phyloP scores from a whole-genome alignment of 768 basidiomycete species.

The Trametes gibbosa region DNA sequence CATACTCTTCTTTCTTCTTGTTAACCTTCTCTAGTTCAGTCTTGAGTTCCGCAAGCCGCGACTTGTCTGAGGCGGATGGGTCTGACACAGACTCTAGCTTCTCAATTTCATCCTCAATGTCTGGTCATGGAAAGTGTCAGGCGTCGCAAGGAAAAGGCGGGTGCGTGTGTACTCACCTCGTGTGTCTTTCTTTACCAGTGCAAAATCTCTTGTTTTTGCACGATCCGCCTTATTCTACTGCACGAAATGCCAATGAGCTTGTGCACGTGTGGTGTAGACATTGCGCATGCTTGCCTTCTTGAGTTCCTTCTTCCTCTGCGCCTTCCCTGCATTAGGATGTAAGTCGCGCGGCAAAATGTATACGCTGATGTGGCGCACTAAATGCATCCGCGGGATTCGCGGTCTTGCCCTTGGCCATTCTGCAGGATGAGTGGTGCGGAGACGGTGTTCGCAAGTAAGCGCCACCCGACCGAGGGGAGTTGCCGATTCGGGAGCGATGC shows the following conservation, averaged over 20 bases:
- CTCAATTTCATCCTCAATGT: conserved; percentile 78
- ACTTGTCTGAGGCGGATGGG: conserved; percentile 49
- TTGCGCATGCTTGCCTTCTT: conserved; percentile 67
- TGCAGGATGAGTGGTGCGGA: neutral
- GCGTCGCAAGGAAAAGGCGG: neutral
- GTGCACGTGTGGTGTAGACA: neutral
- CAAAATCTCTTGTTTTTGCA: conserved; percentile 78
- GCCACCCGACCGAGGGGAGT: neutral
- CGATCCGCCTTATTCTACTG: conserved; percentile 91
- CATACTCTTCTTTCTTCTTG: conserved; percentile 88
- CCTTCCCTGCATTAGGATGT: conserved; percentile 63
- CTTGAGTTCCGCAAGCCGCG: conserved; percentile 70
- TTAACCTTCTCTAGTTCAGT: conserved; percentile 76
- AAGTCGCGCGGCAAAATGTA: neutral
- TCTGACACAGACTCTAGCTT: conserved; percentile 53
- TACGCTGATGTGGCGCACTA: conserved; percentile 48
- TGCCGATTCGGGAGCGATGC: conserved; percentile 20
- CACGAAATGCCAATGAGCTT: conserved; percentile 22
- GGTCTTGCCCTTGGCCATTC: conserved; percentile 83
- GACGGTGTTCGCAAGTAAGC: neutral
- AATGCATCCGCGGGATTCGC: conserved; percentile 93
- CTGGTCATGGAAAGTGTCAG: conserved; percentile 38
- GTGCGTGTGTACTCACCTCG: conserved; percentile 47
- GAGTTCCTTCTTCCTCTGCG: conserved; percentile 89
- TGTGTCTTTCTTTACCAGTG: conserved; percentile 95